Evolutionary conservation across 2,329 filamentous ascomycete species (phyloP).

Genomic region (Talaromyces albobiverticillius): DNA sequence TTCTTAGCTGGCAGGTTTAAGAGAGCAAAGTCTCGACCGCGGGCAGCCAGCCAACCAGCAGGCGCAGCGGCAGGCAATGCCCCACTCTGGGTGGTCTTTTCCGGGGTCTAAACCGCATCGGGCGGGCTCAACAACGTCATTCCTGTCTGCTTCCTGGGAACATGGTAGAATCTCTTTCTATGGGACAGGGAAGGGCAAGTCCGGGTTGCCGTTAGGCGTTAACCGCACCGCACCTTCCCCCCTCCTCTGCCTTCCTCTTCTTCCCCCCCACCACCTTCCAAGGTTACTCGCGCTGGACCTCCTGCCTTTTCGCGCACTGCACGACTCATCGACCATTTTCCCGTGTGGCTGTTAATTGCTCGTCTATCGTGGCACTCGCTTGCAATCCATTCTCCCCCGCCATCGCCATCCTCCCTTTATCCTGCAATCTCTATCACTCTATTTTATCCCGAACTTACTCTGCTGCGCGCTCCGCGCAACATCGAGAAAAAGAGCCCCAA

Average conservation of each 20-base stretch:
- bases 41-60: background rate
- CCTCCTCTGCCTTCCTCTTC: background rate
- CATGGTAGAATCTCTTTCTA: background rate
- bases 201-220: background rate
- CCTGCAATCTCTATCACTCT: no score
- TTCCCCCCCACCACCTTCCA: slow-evolving; percentile 3
- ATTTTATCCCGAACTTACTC: no score
- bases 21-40: background rate
- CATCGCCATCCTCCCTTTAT: background rate
- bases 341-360: no score
- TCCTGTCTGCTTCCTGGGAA: slow-evolving; percentile 15
- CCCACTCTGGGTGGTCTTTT: background rate
- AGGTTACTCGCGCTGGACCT: background rate
- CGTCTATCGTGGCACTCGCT: no score
- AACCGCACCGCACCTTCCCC: background rate
- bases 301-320: no score
- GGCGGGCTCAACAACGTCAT: slow-evolving; percentile 13
- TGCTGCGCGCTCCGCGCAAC: background rate
- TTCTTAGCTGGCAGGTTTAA: no score
- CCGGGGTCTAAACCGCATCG: slow-evolving; percentile 3
- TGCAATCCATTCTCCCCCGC: no score
- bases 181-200: no score
- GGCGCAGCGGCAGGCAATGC: background rate
- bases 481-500: background rate
- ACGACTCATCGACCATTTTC: no score